phyloP scores from a whole-genome alignment of 176 grass and related monocot genomes.

The Pontederia paniculata region DNA sequence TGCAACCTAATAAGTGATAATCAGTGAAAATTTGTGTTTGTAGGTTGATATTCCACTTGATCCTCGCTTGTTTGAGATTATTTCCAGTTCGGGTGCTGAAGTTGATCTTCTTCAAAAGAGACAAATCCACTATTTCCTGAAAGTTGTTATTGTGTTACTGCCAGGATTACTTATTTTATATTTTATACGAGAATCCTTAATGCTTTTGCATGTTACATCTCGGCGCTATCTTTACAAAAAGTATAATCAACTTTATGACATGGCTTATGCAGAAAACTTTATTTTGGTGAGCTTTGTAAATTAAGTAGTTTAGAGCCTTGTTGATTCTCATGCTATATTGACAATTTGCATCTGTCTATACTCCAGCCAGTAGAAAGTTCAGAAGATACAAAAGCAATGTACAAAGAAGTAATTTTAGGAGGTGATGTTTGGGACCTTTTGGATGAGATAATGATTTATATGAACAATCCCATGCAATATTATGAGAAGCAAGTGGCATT shows the following conservation, averaged over 20 bases:
- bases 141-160: conserved; percentile 27
- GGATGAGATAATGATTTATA: conserved; percentile 39
- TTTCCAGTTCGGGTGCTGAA: conserved; percentile 26
- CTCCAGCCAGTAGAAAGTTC: conserved; percentile 17
- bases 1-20: neutral
- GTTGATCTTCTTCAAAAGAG: conserved; percentile 32
- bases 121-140: conserved; percentile 25
- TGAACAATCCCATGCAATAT: conserved; percentile 35
- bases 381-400: conserved; percentile 16
- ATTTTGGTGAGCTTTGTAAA: conserved; percentile 17
- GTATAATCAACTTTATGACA: conserved; percentile 26
- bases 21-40: conserved; percentile 5
- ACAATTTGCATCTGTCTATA: neutral
- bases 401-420: conserved; percentile 33
- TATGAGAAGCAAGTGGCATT: conserved; percentile 31
- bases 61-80: conserved; percentile 23
- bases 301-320: neutral
- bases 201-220: conserved; percentile 27
- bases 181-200: conserved; percentile 24
- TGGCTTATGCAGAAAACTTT: conserved; percentile 29
- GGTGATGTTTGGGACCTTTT: conserved; percentile 36
- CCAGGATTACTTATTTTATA: conserved; percentile 32
- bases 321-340: too few relatives aligned
- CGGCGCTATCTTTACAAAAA: conserved; percentile 23
- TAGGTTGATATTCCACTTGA: conserved; percentile 26